Evolutionary conservation across 441 rosid species (phyloP).

Genomic region (Sinapis alba): DNA sequence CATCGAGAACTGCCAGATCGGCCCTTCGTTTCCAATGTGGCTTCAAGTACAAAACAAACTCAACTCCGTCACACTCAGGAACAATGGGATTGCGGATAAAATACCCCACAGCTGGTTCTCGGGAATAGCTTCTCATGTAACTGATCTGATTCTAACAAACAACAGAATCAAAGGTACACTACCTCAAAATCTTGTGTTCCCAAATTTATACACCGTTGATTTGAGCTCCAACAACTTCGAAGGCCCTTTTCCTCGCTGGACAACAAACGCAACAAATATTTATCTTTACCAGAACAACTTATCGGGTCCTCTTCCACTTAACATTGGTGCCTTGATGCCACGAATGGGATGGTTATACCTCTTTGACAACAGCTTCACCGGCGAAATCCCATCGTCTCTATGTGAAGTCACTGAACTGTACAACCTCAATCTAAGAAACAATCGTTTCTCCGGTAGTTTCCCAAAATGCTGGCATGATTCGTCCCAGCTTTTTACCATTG

Average conservation of each 20-base stretch:
- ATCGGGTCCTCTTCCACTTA: slow-evolving; percentile 54
- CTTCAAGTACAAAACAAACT: slow-evolving; percentile 41
- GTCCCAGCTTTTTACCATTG: slow-evolving; percentile 46
- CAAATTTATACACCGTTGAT: slow-evolving; percentile 30
- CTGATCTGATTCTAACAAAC: slow-evolving; percentile 29
- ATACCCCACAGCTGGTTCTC: slow-evolving; percentile 33
- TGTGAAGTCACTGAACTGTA: slow-evolving; percentile 44
- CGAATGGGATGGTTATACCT: slow-evolving; percentile 41
- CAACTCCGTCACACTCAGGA: slow-evolving; percentile 33
- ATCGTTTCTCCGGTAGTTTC: slow-evolving; percentile 50
- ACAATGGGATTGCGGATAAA: slow-evolving; percentile 32
- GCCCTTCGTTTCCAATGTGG: slow-evolving; percentile 42
- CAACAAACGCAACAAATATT: slow-evolving; percentile 47
- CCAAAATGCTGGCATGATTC: slow-evolving; percentile 53
- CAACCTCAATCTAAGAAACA: slow-evolving; percentile 51
- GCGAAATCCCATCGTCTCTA: slow-evolving; percentile 50
- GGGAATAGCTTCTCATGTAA: slow-evolving; percentile 26
- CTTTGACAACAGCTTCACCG: slow-evolving; percentile 48
- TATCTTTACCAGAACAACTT: slow-evolving; percentile 54
- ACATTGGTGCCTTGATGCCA: slow-evolving; percentile 55
- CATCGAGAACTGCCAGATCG: slow-evolving; percentile 39
- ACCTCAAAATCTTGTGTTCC: slow-evolving; percentile 38
- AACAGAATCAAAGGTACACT: slow-evolving; percentile 40
- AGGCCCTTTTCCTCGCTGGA: slow-evolving; percentile 47
- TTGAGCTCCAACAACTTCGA: slow-evolving; percentile 40